Evolutionary conservation across 2,329 filamentous ascomycete genomes (phyloP), one percentile per base, ranked within the genome.

Genomic region (Neurospora crassa): DNA sequence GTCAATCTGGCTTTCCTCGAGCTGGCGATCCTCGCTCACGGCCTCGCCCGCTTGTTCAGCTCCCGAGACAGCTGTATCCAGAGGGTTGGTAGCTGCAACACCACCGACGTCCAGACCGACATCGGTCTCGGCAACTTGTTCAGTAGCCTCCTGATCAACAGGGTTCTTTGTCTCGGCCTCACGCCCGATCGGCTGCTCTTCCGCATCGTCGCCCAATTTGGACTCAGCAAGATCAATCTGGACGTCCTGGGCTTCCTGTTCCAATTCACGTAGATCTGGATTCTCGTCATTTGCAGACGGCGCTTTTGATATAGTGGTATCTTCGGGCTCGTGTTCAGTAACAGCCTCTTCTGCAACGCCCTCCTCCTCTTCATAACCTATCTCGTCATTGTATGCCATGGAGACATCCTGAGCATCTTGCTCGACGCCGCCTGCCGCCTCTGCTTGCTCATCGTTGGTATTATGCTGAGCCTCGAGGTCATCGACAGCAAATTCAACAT

Each of bases 321-420:
- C 53, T 37, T 68, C 42, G 6, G 53, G 6, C 40, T 72, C 70
- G 3, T 63, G 63, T 5, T 53, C 43, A 24, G 63, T 67, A 40
- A 67, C 37, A 16, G 70, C 67, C 6, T 73, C 70, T 11, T 34
- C 63, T 10, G 43, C 45, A 5, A 34, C 40, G 18, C 24, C 37
- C 24, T 70, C 74, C 76, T 45, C 76, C 24, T 81, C 77, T 42
- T 83, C 80, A 68, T 81, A 81, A 59, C 80, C 80, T 37, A 80
- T 80, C 68, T 83, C 81, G 47, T 82, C 80, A 14, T 76, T 72
- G 20, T 74, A 73, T 1, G 75, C 75, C n/a, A 67, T 68, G 41
- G 68, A 68, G n/a, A 67, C 43, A 12, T 70, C 73, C 34, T 34
- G 34, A 47, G 40, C 70, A 2, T 71, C 69, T 59, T 76, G 69